Evolutionary conservation across 495 filamentous ascomycete species (phyloP).

Genomic region (Neurospora cerealis): DNA sequence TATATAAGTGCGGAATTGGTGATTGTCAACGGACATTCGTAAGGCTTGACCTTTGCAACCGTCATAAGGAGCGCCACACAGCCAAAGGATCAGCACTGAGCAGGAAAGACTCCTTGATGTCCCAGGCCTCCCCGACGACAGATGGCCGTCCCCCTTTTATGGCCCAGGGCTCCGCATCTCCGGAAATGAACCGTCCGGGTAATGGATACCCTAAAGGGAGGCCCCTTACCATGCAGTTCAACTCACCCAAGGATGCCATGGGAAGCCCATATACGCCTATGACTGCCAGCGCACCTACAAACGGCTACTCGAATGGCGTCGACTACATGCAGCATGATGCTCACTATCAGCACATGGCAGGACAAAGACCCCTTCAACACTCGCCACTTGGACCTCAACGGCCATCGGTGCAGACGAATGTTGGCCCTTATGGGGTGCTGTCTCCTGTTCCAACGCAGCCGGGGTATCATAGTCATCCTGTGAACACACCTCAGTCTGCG

Average conservation of each 20-base stretch:
- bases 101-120: constrained; percentile 70
- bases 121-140: constrained; percentile 43
- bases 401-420: constrained; percentile 36
- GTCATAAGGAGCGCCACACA: constrained; percentile 93
- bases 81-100: constrained; percentile 89
- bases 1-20: constrained; percentile 89
- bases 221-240: constrained; percentile 39
- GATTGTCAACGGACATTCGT: constrained; percentile 89
- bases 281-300: constrained; percentile 32
- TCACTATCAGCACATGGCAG: constrained; percentile 25
- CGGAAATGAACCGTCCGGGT: constrained; percentile 38
- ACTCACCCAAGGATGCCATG: constrained; percentile 40
- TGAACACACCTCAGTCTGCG: constrained; percentile 33
- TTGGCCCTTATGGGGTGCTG: constrained; percentile 37
- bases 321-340: constrained; percentile 38
- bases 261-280: constrained; percentile 40
- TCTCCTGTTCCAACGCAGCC: constrained; percentile 39
- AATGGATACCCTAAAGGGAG: constrained; percentile 33
- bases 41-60: constrained; percentile 84
- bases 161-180: constrained; percentile 36
- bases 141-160: constrained; percentile 35
- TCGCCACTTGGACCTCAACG: constrained; percentile 31
- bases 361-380: constrained; percentile 29
- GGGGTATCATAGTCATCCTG: constrained; percentile 36
- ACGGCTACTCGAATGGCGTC: constrained; percentile 31